These are phyloP conservation scores for Phyllosticta capitalensis DNA, from an alignment of 2,329 filamentous ascomycete genomes.

Conservation along the genomic window DNA sequence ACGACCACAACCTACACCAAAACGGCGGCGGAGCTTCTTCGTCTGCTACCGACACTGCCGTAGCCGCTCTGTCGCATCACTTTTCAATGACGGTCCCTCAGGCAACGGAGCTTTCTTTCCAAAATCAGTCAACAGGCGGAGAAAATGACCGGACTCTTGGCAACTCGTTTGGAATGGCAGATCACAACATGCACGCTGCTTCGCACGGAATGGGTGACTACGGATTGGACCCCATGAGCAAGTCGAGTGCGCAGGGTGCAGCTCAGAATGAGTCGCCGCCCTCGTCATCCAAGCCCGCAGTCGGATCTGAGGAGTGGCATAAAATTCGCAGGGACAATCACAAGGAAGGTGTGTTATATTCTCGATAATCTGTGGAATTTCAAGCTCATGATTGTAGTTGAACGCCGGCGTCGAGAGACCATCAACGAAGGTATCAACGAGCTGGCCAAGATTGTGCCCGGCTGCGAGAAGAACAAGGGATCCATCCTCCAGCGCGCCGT, in stretches of 20 bases:
- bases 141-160: constrained; percentile 30
- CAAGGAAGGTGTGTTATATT: constrained; percentile 69
- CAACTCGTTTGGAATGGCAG: constrained; percentile 33
- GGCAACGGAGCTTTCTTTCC: constrained; percentile 45
- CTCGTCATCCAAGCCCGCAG: constrained; percentile 58
- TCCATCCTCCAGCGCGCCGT: constrained; percentile 90
- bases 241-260: constrained; percentile 22
- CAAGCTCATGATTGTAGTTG: constrained; percentile 49
- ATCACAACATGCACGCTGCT: constrained; percentile 29
- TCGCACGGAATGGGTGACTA: constrained; percentile 28
- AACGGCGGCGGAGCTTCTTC: constrained; percentile 44
- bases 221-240: constrained; percentile 42
- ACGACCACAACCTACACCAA: constrained; percentile 30
- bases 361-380: constrained; percentile 12
- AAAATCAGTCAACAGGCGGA: constrained; percentile 33
- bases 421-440: constrained; percentile 99
- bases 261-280: constrained; percentile 26
- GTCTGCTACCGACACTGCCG: constrained; percentile 49
- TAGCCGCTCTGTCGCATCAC: constrained; percentile 43
- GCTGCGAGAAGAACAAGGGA: constrained; percentile 98
- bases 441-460: constrained; percentile 91
- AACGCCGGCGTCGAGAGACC: constrained; percentile 89
- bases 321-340: constrained; percentile 95
- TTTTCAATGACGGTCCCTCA: constrained; percentile 48
- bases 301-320: constrained; percentile 98